Percentiles rank a stretch among this genome's conserved stretches.
Evolutionary conservation across 2,329 filamentous ascomycete species (phyloP).

Genomic region (Fusarium cicatricum): DNA sequence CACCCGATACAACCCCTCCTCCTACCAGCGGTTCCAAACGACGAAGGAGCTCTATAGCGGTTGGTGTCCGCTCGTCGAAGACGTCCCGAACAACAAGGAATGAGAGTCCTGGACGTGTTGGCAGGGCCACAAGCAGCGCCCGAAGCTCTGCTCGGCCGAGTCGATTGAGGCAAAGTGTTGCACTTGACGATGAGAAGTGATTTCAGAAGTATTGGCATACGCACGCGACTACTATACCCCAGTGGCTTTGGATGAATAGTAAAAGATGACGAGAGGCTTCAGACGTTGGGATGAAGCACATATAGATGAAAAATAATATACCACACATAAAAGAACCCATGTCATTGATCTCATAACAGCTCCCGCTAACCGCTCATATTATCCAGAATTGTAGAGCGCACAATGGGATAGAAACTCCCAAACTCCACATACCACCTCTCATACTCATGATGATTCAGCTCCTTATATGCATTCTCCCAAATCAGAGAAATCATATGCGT

Average conservation of each 20-base stretch:
- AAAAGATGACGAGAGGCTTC: not conserved
- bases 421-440: conserved; percentile 30
- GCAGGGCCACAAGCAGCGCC: conserved; percentile 1
- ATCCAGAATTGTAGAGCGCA: conserved; percentile 11
- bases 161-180: conserved; percentile 19
- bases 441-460: conserved; percentile 23
- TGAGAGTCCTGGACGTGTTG: not conserved
- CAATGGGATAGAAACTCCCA: conserved; percentile 13
- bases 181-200: conserved; percentile 3
- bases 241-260: not conserved
- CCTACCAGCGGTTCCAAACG: conserved; percentile 11
- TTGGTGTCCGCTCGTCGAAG: conserved; percentile 26
- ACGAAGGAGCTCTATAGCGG: not conserved
- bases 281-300: no score
- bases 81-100: conserved; percentile 1
- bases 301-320: not conserved
- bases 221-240: not conserved
- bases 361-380: conserved; percentile 9
- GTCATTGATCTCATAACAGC: conserved; percentile 25
- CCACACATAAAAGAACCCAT: not conserved
- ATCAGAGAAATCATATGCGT: conserved; percentile 8
- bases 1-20: conserved; percentile 4
- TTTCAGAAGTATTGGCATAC: not conserved
- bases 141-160: conserved; percentile 15
- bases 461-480: conserved; percentile 13